Evolutionary conservation across 768 basidiomycete genomes (phyloP).

Genomic region (Agrocybe chaxingu): DNA sequence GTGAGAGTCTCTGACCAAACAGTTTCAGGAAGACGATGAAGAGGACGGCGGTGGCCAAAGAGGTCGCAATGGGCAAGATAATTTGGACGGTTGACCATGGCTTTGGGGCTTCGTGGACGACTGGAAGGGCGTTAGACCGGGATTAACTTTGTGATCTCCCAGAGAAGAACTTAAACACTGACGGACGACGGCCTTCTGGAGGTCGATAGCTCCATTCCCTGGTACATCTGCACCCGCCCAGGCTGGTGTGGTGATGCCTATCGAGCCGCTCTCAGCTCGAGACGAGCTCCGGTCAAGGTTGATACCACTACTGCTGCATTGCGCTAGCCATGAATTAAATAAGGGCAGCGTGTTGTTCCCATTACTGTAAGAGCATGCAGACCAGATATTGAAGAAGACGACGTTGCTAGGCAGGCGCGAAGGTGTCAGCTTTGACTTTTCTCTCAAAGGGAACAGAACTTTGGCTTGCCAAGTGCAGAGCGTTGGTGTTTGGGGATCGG

Average conservation of each 20-base stretch:
- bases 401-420: slow-evolving; percentile 22
- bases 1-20: background rate
- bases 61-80: slow-evolving; percentile 15
- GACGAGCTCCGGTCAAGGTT: slow-evolving; percentile 8
- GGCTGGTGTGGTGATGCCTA: slow-evolving; percentile 13
- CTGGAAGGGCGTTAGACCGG: background rate
- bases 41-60: slow-evolving; percentile 13
- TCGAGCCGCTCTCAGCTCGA: background rate
- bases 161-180: background rate
- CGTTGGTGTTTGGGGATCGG: slow-evolving; percentile 8
- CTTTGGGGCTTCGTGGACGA: background rate
- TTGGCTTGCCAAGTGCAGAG: slow-evolving; percentile 20
- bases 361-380: slow-evolving; percentile 22
- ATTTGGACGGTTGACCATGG: slow-evolving; percentile 22
- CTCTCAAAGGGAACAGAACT: background rate
- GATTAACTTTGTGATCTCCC: no score
- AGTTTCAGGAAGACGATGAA: slow-evolving; percentile 3
- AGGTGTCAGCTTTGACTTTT: background rate
- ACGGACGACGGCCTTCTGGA: slow-evolving; percentile 21
- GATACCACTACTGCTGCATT: slow-evolving; percentile 11
- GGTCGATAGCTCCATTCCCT: slow-evolving; percentile 18
- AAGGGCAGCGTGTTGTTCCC: slow-evolving; percentile 22
- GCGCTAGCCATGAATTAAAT: slow-evolving; percentile 16
- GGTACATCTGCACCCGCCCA: slow-evolving; percentile 19
- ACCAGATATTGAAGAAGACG: slow-evolving; percentile 27